Evolutionary conservation across 352 stramenopile species (phyloP).

Genomic region (Globisporangium nagaii): DNA sequence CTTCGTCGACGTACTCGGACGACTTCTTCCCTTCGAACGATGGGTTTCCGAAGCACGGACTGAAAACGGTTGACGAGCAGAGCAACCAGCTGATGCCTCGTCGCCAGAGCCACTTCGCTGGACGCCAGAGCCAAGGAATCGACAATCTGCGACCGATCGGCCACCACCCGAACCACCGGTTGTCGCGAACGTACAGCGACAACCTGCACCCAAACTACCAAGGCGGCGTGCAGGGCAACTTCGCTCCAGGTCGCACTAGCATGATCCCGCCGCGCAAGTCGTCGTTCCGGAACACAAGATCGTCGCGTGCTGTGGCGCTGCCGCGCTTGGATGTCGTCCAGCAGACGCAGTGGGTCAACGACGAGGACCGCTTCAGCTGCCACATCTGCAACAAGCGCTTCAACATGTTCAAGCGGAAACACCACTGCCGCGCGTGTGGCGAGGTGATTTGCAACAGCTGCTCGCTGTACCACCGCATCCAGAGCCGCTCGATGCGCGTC

Average conservation of each 20-base stretch:
- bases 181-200: conserved; percentile 41
- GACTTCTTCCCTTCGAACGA: conserved; percentile 55
- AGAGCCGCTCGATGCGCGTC: conserved; percentile 80
- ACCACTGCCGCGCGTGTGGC: conserved; percentile 80
- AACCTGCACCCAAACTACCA: conserved; percentile 27
- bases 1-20: conserved; percentile 63
- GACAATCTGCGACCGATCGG: conserved; percentile 56
- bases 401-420: conserved; percentile 86
- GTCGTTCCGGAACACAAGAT: conserved; percentile 71
- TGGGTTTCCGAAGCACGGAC: conserved; percentile 48
- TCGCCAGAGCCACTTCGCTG: conserved; percentile 20
- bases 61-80: conserved; percentile 68
- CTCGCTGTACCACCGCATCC: conserved; percentile 79
- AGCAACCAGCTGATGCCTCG: conserved; percentile 52
- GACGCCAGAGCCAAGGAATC: conserved; percentile 25
- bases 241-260: conserved; percentile 18
- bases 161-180: conserved; percentile 30
- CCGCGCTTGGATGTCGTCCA: conserved; percentile 74
- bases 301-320: conserved; percentile 64
- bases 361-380: conserved; percentile 81
- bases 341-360: conserved; percentile 80
- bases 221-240: conserved; percentile 11
- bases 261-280: conserved; percentile 53
- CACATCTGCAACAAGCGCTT: conserved; percentile 88
- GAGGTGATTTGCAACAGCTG: conserved; percentile 86